Evolutionary conservation across 257 asterid species (phyloP), one percentile per base, ranked within the genome.

Genomic region (Leonotis leonurus): DNA sequence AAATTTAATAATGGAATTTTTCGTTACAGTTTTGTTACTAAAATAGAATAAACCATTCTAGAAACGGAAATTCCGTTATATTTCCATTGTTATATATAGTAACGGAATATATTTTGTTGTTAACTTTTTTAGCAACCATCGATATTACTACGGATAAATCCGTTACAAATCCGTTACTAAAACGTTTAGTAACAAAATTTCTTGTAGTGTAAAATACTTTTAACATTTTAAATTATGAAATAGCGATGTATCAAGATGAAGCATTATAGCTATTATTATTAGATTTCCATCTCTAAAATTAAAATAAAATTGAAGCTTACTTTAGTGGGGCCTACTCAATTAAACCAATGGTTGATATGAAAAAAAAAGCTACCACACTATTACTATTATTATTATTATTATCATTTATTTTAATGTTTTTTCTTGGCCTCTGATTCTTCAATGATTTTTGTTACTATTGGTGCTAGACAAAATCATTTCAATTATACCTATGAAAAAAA

Each of bases 391-490:
- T 40, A 27, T 17, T 37, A 14, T 69, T 33, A 6, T 56, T n/a
- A n/a, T n/a, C n/a, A n/a, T n/a, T n/a, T n/a, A n/a, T n/a, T n/a
- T n/a, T n/a, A n/a, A n/a, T n/a, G n/a, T 73, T 54, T 41, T 14
- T 18, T 48, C 41, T 8, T 27, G 16, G 63, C 65, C 74, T 73
- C 75, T 56, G 33, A 50, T 54, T 70, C 61, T 33, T 61, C 59
- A 61, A 61, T 69, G 30, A 55, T n/a, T 60, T 39, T 63, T 60
- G 65, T 26, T 54, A 13, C 49, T 55, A 48, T 59, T 60, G 60
- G 72, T 73, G 77, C 66, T 27, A 4, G 80, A 74, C 75, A 78
- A 48, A 70, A 70, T 74, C 64, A 78, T 73, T 62, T 41, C 57
- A 62, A 16, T 69, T 62, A 60, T 35, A 58, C 56, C 36, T 20